Conservation (phyloP, 768 basidiomycete species). For the Coprinopsis cinerea region DNA sequence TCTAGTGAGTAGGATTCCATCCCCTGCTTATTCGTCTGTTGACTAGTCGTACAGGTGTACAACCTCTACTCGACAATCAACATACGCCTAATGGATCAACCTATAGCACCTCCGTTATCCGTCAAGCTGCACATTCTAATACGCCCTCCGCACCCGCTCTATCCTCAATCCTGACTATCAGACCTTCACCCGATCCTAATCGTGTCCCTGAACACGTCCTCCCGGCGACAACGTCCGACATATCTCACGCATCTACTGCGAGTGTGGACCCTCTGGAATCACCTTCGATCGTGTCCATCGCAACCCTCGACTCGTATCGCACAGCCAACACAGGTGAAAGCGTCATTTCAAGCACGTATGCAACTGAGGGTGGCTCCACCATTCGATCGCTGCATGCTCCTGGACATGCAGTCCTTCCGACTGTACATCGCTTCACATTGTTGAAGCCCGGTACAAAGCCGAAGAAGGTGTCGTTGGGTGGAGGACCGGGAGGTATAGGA, state of each 20-base stretch:
- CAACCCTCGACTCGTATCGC: conserved; percentile 57
- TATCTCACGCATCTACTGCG: conserved; percentile 12
- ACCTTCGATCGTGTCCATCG: conserved; percentile 41
- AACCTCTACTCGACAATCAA: conserved; percentile 45
- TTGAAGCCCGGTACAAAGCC: conserved; percentile 74
- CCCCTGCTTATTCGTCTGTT: neutral
- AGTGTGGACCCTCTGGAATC: conserved; percentile 19
- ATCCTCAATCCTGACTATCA: conserved; percentile 72
- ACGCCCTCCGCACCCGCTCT: conserved; percentile 43
- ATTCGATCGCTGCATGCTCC: conserved; percentile 36
- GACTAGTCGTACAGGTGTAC: conserved; percentile 31
- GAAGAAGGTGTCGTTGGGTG: conserved; percentile 23
- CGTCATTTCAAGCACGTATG: conserved; percentile 47
- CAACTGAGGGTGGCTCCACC: conserved; percentile 76
- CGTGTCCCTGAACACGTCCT: conserved; percentile 34
- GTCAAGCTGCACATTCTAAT: conserved; percentile 33
- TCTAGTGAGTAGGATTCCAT: conserved; percentile 1
- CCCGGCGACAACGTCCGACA: conserved; percentile 26
- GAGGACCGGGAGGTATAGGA: no score
- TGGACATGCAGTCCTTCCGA: conserved; percentile 36
- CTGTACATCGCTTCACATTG: conserved; percentile 82
- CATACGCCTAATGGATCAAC: conserved; percentile 36
- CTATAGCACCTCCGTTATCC: conserved; percentile 69
- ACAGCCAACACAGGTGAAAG: conserved; percentile 55
- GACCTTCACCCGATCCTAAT: conserved; percentile 48